phyloP scores from a whole-genome alignment of 768 basidiomycete genomes.

The Auriscalpium orientale region DNA sequence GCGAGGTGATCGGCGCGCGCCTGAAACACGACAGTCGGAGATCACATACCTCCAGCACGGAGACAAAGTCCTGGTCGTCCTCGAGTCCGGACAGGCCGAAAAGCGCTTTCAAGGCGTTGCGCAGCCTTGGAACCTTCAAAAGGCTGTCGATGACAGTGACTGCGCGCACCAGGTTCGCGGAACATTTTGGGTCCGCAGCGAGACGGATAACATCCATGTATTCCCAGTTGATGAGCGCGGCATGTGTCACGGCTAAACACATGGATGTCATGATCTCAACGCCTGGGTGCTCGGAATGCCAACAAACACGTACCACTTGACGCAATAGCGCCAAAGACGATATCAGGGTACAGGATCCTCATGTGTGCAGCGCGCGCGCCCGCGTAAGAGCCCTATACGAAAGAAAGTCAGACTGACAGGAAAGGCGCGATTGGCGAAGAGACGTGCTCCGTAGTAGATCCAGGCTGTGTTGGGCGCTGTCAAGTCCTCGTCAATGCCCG shows the following conservation, averaged over 20 bases:
- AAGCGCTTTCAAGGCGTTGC: constrained; percentile 53
- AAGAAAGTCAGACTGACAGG: too few relatives aligned
- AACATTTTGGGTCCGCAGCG: constrained; percentile 58
- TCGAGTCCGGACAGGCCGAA: constrained; percentile 67
- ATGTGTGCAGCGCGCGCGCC: constrained; percentile 93
- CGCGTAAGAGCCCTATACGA: constrained; percentile 75
- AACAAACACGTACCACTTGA: constrained; percentile 54
- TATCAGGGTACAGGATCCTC: constrained; percentile 78
- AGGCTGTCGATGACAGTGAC: constrained; percentile 57
- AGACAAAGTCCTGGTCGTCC: constrained; percentile 74
- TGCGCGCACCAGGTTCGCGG: constrained; percentile 48
- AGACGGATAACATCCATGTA: constrained; percentile 81
- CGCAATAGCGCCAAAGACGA: constrained; percentile 86
- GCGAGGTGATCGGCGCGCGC: background rate
- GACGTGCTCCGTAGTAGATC: constrained; percentile 87
- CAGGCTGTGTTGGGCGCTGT: constrained; percentile 71
- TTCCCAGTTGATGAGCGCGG: constrained; percentile 74
- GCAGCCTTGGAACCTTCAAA: constrained; percentile 40
- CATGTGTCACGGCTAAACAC: constrained; percentile 71
- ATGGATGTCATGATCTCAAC: too few relatives aligned
- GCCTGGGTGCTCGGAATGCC: background rate
- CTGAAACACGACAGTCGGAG: too few relatives aligned
- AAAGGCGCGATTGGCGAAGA: background rate
- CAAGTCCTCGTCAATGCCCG: constrained; percentile 61
- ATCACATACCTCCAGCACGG: constrained; percentile 49